These are phyloP conservation scores for Lentinula raphanica DNA, from an alignment of 768 basidiomycete species.

Conservation along the genomic window DNA sequence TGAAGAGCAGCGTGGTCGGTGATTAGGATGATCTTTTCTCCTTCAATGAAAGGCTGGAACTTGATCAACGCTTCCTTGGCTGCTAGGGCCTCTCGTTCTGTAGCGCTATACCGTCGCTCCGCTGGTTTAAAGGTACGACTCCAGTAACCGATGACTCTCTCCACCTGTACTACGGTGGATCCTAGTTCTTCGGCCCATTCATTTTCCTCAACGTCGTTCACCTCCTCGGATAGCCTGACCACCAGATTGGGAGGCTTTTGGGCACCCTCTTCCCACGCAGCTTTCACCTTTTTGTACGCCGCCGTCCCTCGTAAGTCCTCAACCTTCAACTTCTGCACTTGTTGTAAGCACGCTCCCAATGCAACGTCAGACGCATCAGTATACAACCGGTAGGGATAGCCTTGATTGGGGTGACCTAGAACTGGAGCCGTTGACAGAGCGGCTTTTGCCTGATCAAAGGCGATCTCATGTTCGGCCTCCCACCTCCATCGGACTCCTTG, in stretches of 20 bases:
- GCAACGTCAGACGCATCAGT: slow-evolving; percentile 17
- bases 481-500: no score
- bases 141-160: slow-evolving; percentile 23
- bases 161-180: slow-evolving; percentile 16
- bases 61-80: no score
- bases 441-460: no score
- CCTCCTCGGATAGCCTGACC: not conserved
- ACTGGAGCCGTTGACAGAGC: no score
- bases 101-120: slow-evolving; percentile 19
- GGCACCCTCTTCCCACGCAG: slow-evolving; percentile 1
- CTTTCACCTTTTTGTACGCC: not conserved
- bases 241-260: slow-evolving; percentile 13
- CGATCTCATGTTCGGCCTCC: no score
- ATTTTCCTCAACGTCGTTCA: not conserved
- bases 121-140: slow-evolving; percentile 15
- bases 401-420: no score
- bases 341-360: slow-evolving; percentile 14
- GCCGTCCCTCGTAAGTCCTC: slow-evolving; percentile 8
- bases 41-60: slow-evolving; percentile 24
- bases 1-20: slow-evolving; percentile 14
- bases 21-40: slow-evolving; percentile 12
- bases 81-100: slow-evolving; percentile 23
- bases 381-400: no score
- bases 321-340: slow-evolving; percentile 10
- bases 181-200: slow-evolving; percentile 4